Evolutionary conservation across 306 rosid genomes (phyloP).

Genomic region (Castanea crenata): DNA sequence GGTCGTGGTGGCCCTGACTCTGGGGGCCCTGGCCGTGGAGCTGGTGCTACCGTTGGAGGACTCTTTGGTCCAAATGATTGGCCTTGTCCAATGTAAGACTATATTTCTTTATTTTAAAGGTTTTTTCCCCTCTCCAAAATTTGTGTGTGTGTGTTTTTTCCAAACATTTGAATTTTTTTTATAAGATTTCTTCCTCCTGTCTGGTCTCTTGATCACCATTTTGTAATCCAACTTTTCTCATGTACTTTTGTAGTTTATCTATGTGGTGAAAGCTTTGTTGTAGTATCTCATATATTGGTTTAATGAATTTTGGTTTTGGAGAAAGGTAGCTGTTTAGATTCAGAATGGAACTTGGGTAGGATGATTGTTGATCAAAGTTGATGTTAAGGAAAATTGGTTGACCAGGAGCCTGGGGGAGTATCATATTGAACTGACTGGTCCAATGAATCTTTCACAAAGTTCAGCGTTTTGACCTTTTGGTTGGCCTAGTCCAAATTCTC

Average conservation of each 20-base stretch:
- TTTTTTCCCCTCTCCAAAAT: neutral
- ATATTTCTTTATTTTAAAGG: neutral
- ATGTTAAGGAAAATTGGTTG: neutral
- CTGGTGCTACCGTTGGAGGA: slow-evolving; percentile 66
- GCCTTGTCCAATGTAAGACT: slow-evolving; percentile 92
- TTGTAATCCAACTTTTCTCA: slow-evolving; percentile 4
- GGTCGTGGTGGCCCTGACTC: slow-evolving; percentile 73
- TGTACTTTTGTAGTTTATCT: slow-evolving; percentile 1
- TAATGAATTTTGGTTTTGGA: slow-evolving; percentile 7
- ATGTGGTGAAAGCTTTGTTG: slow-evolving; percentile 14
- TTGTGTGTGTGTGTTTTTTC: neutral
- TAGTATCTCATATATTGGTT: slow-evolving; percentile 5
- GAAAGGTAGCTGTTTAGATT: neutral
- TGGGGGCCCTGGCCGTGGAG: slow-evolving; percentile 62
- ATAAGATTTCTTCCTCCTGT: neutral
- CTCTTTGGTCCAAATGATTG: slow-evolving; percentile 99
- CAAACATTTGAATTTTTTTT: neutral
- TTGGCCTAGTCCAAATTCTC: neutral
- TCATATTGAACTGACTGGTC: neutral
- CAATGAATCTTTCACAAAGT: neutral
- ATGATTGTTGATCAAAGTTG: neutral
- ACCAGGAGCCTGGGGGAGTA: neutral
- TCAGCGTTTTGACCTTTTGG: neutral
- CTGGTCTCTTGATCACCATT: slow-evolving; percentile 9
- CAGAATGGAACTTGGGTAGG: neutral